Evolutionary conservation across 2,329 filamentous ascomycete species (phyloP).

Genomic region (Pyrenochaeta sp.): DNA sequence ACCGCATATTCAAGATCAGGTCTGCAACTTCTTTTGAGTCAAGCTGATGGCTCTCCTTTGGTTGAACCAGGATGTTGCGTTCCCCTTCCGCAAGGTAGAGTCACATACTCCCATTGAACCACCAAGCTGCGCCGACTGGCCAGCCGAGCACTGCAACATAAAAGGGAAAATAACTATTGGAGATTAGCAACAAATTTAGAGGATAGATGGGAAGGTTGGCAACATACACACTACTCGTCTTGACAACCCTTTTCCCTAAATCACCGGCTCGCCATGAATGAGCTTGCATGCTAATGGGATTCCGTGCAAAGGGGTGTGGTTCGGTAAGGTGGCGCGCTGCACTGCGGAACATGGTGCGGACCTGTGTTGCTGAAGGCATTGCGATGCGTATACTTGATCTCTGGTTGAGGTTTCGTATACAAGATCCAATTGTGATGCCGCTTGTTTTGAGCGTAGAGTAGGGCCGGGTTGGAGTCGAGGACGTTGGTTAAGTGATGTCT

Average conservation of each 20-base stretch:
- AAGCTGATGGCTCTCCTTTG: conserved; percentile 8
- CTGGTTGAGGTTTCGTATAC: conserved; percentile 1
- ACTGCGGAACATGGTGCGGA: conserved; percentile 42
- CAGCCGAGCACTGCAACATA: conserved; percentile 41
- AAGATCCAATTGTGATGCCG: background rate
- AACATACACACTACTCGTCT: conserved; percentile 40
- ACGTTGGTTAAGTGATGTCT: conserved; percentile 1
- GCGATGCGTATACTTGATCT: conserved; percentile 8
- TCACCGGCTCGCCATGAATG: conserved; percentile 35
- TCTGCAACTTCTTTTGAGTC: conserved; percentile 33
- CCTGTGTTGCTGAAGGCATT: conserved; percentile 44
- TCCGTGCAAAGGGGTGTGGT: conserved; percentile 46
- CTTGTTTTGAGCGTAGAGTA: background rate
- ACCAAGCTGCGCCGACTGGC: conserved; percentile 38
- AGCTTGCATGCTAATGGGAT: conserved; percentile 32
- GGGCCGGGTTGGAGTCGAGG: conserved; percentile 1
- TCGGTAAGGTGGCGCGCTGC: conserved; percentile 45
- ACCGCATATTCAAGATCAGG: conserved; percentile 39
- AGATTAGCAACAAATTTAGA: conserved; percentile 3
- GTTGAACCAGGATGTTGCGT: background rate
- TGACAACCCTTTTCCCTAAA: conserved; percentile 28
- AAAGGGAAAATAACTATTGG: conserved; percentile 39
- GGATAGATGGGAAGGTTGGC: background rate
- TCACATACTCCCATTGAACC: conserved; percentile 44
- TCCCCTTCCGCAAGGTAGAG: conserved; percentile 26